These are phyloP conservation scores for Ceratocystiopsis minuta DNA, from an alignment of 2,329 filamentous ascomycete species.

Conservation along the genomic window DNA sequence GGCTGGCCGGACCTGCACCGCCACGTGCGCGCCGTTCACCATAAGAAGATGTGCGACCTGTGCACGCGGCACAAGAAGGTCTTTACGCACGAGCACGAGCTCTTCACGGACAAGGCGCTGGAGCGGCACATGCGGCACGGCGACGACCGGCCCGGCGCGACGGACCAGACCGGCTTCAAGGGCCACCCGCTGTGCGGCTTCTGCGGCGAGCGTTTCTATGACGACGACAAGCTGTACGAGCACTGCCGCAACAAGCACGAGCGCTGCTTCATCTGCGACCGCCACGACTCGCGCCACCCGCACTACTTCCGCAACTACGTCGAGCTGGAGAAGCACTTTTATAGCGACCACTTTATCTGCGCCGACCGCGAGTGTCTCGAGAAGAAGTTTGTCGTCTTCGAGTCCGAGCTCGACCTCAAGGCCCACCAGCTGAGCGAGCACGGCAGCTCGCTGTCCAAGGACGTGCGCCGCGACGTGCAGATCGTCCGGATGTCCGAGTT, in stretches of 20 bases:
- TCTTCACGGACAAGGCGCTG: constrained; percentile 68
- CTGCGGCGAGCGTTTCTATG: constrained; percentile 82
- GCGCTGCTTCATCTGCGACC: constrained; percentile 84
- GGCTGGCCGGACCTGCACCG: constrained; percentile 40
- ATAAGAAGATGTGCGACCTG: constrained; percentile 79
- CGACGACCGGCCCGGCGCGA: constrained; percentile 75
- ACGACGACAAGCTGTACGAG: constrained; percentile 82
- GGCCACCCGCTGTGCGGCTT: constrained; percentile 91
- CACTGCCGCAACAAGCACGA: constrained; percentile 93
- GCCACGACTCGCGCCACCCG: constrained; percentile 48
- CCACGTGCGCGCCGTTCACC: constrained; percentile 68
- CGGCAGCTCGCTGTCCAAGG: constrained; percentile 62
- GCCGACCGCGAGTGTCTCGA: constrained; percentile 74
- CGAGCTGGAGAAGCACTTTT: constrained; percentile 71
- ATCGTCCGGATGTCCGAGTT: constrained; percentile 78
- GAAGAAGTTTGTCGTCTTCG: constrained; percentile 96
- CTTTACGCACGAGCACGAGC: constrained; percentile 92
- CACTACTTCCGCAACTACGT: constrained; percentile 89
- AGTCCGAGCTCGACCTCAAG: constrained; percentile 85
- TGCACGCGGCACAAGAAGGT: constrained; percentile 92
- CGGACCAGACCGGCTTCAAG: constrained; percentile 89
- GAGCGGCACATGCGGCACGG: constrained; percentile 78
- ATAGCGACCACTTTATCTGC: constrained; percentile 73
- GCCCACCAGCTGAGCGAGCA: constrained; percentile 80
- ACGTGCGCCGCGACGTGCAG: constrained; percentile 64